Conservation (phyloP, 1,139 yeast genomes). For the Casaregolazyma suthepensis region DNA sequence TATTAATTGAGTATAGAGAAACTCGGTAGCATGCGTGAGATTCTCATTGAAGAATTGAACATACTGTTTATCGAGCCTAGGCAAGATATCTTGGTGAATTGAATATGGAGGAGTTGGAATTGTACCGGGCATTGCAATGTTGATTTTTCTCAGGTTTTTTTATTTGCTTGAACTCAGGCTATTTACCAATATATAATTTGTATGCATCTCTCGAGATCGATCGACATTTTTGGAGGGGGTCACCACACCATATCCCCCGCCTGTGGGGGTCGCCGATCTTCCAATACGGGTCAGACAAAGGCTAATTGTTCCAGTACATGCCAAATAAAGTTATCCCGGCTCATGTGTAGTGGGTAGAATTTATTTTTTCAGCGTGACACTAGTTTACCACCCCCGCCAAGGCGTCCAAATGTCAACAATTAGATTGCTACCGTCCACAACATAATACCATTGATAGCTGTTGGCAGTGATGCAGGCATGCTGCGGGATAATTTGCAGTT, state of each 20-base stretch:
- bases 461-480: constrained; percentile 73
- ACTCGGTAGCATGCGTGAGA: constrained; percentile 30
- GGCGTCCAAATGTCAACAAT: constrained; percentile 71
- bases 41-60: constrained; percentile 34
- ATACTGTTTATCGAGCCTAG: constrained; percentile 35
- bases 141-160: not conserved
- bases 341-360: not conserved
- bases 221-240: not conserved
- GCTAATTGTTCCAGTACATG: not conserved
- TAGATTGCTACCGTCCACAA: constrained; percentile 42
- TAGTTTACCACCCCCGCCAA: constrained; percentile 48
- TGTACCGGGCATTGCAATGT: not conserved
- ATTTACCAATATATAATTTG: not conserved
- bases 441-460: constrained; percentile 52
- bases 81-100: constrained; percentile 21
- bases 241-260: not conserved
- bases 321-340: not conserved
- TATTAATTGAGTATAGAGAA: constrained; percentile 39
- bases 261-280: not conserved
- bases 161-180: not conserved
- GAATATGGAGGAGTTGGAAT: constrained; percentile 15
- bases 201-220: not conserved
- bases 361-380: not conserved
- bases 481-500: constrained; percentile 57
- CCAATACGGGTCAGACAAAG: not conserved